Base-by-base conservation (phyloP, 2,329 filamentous ascomycete genomes). In the Fusarium hainanense region DNA sequence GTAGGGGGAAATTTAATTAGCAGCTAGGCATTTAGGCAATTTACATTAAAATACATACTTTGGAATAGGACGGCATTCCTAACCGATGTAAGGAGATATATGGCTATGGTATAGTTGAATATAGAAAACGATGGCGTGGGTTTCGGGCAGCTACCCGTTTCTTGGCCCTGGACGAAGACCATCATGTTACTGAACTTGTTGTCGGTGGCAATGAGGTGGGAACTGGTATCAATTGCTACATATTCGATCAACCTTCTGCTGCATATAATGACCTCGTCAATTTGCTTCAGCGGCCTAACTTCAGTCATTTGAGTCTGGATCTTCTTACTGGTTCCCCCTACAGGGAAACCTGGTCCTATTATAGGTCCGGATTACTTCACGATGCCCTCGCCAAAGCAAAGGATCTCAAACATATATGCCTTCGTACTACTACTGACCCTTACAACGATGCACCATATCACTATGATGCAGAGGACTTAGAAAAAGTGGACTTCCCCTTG, bases 71-170 rank as follows among this genome's bases (percentile, higher is more conserved):
- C 12, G 27, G 11, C 10, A 11, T 28, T 28, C 11, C 27, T 28
- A 28, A 11, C 27, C 11, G 11, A 12, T 28, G 27, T 28, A 10
- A 28, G 27, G 4, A 12, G 12, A 28, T 12, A 11, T 28, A 28
- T 2, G 27, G 27, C 27, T 12, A 28, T 28, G 27, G 27, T 28
- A 10, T 28, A 10, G 27, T 10, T 12, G 27, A 28, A 12, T 62
- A 62, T 10, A 60, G 21, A 13, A 40, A n/a, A 13, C 52, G n/a
- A 37, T 62, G 58, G 44, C 40, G 58, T 4, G 58, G 58, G 3
- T 62, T 46, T 32, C 55, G n/a, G 3, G 28, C 28, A 5, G 46
- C 27, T 8, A 60, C 21, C 20, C 40, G 46, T 30, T 20, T 14
- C 4, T 23, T 62, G 11, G 5, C 27, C 0, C 4, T 4, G 11